Percentiles rank a stretch among this genome's conserved stretches.
Evolutionary conservation across 768 basidiomycete species (phyloP).

Genomic region (Suillus cothurnatus): DNA sequence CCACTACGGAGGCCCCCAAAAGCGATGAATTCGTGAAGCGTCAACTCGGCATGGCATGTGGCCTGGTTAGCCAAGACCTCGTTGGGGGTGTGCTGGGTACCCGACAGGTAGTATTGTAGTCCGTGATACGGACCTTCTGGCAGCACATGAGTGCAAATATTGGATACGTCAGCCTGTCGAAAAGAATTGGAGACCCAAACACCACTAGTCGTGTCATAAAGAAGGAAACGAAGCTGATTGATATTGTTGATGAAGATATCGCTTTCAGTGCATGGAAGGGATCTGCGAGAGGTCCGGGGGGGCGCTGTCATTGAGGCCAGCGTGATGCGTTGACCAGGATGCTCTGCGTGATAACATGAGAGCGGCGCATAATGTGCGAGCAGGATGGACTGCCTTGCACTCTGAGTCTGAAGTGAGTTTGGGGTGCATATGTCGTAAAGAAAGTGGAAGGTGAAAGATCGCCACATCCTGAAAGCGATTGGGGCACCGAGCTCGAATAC

Average conservation of each 20-base stretch:
- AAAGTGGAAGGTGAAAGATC: constrained; percentile 38
- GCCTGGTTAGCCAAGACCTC: constrained; percentile 43
- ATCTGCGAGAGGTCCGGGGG: constrained; percentile 25
- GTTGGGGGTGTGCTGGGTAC: constrained; percentile 43
- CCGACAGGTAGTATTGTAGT: constrained; percentile 39
- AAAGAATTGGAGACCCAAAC: constrained; percentile 21
- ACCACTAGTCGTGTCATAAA: constrained; percentile 26
- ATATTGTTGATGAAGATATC: constrained; percentile 30
- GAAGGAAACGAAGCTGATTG: constrained; percentile 24
- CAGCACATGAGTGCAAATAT: constrained; percentile 34
- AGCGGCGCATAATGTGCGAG: constrained; percentile 10
- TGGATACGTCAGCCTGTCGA: constrained; percentile 11
- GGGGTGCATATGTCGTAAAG: constrained; percentile 37
- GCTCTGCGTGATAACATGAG: neutral
- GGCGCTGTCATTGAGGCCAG: constrained; percentile 41
- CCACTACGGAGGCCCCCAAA: constrained; percentile 47
- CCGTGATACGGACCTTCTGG: constrained; percentile 33
- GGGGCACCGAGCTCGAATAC: constrained; percentile 48
- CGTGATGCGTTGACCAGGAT: constrained; percentile 29
- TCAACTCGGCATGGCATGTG: constrained; percentile 38
- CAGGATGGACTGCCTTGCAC: neutral
- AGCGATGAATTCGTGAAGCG: constrained; percentile 43
- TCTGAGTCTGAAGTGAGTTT: neutral
- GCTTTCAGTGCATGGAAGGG: constrained; percentile 19
- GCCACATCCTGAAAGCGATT: constrained; percentile 40